Base-by-base conservation (phyloP, 2,329 filamentous ascomycete species). In the Hansfordia pulvinata region DNA sequence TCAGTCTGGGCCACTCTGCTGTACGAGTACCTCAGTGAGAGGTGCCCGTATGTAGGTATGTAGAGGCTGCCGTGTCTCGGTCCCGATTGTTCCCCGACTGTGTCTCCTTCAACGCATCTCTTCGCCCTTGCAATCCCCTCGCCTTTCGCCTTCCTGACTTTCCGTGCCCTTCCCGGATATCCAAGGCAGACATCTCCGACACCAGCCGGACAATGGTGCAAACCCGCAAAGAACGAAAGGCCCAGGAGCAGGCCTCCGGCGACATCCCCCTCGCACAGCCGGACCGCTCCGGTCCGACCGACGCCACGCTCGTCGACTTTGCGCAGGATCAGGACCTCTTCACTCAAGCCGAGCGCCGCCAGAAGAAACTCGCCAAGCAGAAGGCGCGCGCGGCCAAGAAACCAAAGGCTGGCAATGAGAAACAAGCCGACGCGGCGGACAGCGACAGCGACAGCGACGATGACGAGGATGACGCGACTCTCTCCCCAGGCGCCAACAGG, bases 281-380 rank as follows among this genome's bases (percentile, higher is more conserved):
- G 17, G 74, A 84, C 50, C 69, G 75, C 32, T 71, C 69, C 26
- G 66, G 50, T 2, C 75, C 62, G 0, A 54, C 54, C 5, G 62
- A 71, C 22, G 65, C 76, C 48, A 88, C 81, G 1, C 61, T 90
- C n/a, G 61, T 85, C 31, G 62, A 86, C 30, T 47, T 86, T 17
- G 81, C 81, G 32, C 62, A 76, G 28, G 66, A 82, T 36, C 64
- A 68, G 36, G 47, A 70, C 45, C 53, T 78, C 38, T 58, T 74
- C 47, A 53, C 57, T 28, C 50, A 62, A 48, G 57, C 62, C n/a
- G 53, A 58, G 17, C 41, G 44, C 30, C 43, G 51, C 33, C 46
- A 56, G 42, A 48, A 47, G 37, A 44, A 43, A 27, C 27, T 34
- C 13, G 23, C 14, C 6, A 23, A 30, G 22, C 16, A 11, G 13